A percentile compares a stretch with the other conserved stretches of the same genome.
phyloP scores from a whole-genome alignment of 2,329 filamentous ascomycete genomes.

The Coleophoma eucalyptorum region DNA sequence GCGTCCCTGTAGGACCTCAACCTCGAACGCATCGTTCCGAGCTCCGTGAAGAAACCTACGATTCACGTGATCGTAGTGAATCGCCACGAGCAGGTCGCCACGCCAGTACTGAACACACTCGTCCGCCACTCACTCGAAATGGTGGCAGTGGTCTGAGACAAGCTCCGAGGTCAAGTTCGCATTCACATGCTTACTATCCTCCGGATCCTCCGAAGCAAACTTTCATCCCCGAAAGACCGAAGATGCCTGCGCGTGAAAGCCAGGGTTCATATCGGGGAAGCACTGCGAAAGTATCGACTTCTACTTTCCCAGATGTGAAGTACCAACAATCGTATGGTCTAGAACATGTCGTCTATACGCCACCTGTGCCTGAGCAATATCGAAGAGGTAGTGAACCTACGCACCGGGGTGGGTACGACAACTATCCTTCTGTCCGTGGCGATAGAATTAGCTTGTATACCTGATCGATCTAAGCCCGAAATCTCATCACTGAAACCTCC shows the following conservation, averaged over 20 bases:
- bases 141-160: constrained; percentile 1
- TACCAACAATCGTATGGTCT: background rate
- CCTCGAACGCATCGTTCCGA: constrained; percentile 14
- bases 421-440: background rate
- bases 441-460: background rate
- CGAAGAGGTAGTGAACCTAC: background rate
- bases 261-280: constrained; percentile 1
- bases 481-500: background rate
- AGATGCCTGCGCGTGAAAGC: constrained; percentile 11
- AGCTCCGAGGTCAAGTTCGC: constrained; percentile 5
- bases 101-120: constrained; percentile 3
- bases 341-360: constrained; percentile 1
- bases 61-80: constrained; percentile 16
- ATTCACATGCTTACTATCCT: constrained; percentile 12
- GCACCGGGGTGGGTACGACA: background rate
- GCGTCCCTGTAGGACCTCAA: constrained; percentile 10
- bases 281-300: background rate
- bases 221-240: constrained; percentile 11
- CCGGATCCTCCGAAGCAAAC: constrained; percentile 11
- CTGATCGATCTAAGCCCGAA: background rate
- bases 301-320: background rate
- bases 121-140: constrained; percentile 9
- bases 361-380: background rate
- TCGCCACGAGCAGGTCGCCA: constrained; percentile 14
- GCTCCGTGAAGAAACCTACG: constrained; percentile 11